phyloP scores from a whole-genome alignment of 768 basidiomycete genomes.

The Panaeolus cyanescens region DNA sequence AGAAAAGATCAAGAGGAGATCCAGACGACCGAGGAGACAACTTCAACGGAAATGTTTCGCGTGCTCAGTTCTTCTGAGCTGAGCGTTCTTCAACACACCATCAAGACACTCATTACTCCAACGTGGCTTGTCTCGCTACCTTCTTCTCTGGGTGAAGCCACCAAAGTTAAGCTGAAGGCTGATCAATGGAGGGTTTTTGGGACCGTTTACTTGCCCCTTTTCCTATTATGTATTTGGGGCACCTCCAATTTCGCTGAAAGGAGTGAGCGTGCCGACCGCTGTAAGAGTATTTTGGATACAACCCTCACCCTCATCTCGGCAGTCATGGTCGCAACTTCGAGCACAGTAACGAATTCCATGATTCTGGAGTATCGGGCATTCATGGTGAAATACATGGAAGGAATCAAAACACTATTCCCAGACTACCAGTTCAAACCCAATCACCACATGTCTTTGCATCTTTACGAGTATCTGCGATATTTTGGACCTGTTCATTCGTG shows the following conservation, averaged over 20 bases:
- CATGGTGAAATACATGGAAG: conserved; percentile 27
- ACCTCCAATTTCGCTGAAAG: conserved; percentile 5
- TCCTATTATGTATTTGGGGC: conserved; percentile 36
- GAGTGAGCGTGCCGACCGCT: conserved; percentile 17
- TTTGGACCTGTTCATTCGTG: conserved; percentile 40
- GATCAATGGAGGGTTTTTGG: conserved; percentile 38
- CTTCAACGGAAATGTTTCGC: too few relatives aligned
- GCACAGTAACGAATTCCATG: conserved; percentile 2
- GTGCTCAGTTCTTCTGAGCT: conserved; percentile 14
- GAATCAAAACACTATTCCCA: conserved; percentile 30
- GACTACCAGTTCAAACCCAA: conserved; percentile 28
- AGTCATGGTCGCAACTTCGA: conserved; percentile 22
- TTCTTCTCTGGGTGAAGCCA: conserved; percentile 16
- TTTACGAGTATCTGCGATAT: conserved; percentile 25
- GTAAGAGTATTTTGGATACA: conserved; percentile 25
- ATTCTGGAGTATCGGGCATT: conserved; percentile 10
- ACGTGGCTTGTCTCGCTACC: conserved; percentile 25
- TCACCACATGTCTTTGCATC: conserved; percentile 42
- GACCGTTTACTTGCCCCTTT: conserved; percentile 31
- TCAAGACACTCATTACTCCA: conserved; percentile 10
- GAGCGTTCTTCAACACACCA: conserved; percentile 20
- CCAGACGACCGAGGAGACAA: too few relatives aligned
- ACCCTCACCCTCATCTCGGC: conserved; percentile 20
- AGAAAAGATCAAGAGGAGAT: too few relatives aligned
- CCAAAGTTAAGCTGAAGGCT: conserved; percentile 29